A percentile compares a stretch with the other conserved stretches of the same genome.
Evolutionary conservation across 106 monocot species (phyloP).

Genomic region (Platanthera zijinensis): DNA sequence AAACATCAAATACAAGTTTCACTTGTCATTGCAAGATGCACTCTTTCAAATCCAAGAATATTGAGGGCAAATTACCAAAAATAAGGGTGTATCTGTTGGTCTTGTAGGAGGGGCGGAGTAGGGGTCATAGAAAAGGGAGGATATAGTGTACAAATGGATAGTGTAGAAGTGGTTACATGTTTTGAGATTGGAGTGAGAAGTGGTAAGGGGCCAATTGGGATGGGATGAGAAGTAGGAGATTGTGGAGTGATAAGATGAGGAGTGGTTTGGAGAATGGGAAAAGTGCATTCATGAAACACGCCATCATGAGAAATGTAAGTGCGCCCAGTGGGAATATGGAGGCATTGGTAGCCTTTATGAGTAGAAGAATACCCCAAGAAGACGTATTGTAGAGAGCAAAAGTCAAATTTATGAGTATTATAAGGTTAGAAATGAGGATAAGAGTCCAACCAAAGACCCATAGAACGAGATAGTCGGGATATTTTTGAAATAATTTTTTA

Average conservation of each 20-base stretch:
- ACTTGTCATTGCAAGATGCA: no score
- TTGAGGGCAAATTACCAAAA: no score
- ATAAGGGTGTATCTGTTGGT: no score
- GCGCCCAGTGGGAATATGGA: background rate
- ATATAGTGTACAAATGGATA: background rate
- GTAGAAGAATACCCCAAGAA: background rate
- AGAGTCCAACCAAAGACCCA: background rate
- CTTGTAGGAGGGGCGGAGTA: background rate
- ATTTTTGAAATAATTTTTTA: background rate
- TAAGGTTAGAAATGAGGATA: background rate
- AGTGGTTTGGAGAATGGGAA: background rate
- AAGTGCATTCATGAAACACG: background rate
- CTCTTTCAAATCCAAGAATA: no score
- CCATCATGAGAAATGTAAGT: background rate
- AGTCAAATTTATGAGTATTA: background rate
- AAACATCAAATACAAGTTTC: no score
- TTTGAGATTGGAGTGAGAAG: no score
- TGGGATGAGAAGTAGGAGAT: background rate
- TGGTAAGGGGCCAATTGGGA: no score
- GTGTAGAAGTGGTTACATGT: no score
- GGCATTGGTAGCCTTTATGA: no score
- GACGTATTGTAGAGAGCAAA: background rate
- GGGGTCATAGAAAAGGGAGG: no score
- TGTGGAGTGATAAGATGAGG: no score
- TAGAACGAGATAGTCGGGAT: background rate